Evolutionary conservation across 352 stramenopile genomes (phyloP), one percentile per base, ranked within the genome.

Genomic region (Pythium folliculosum): DNA sequence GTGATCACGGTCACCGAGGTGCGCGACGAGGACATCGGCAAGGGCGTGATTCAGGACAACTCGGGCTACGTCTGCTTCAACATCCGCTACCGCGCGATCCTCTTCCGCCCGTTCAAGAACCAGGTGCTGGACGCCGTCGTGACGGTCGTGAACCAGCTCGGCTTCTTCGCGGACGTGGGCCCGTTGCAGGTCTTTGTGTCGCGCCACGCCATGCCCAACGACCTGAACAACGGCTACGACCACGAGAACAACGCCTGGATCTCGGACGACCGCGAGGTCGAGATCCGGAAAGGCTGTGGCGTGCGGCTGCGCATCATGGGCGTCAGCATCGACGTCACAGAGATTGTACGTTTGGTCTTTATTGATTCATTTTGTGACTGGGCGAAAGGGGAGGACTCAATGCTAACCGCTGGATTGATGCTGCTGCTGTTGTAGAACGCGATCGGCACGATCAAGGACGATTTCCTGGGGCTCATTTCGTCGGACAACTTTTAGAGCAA

Each of bases 391-490:
- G 23, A 68, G 51, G 3, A 53, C 22, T 55, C 7, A 50, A 44
- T 58, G 43, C 43, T 49, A 17, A 54, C 37, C 37, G 13, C 43
- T 23, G 43, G 5, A 32, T 32, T n/a, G 14, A 49, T 49, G 43
- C 7, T n/a, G 27, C 27, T 38, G 4, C 35, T 23, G 44, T 12
- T 32, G 23, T 58, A 95, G 87, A 98, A 97, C 51, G 97, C 97
- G 21, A 98, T 99, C 72, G 97, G 95, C 48, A 99, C 95, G 56
- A 99, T 99, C 70, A 99, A 99, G 73, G 97, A 99, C 76, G 97
- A 99, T 72, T 99, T 98, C 91, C 91, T 99, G 85, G 97, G 97
- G 60, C 88, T 99, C 61, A 97, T 99, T 69, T 94, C 86, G 49
- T 91, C 86, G 16, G 86, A 94, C 57, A 92, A 86, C 72, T 91